Evolutionary conservation across 306 rosid genomes (phyloP), one percentile per base, ranked within the genome.

Genomic region (Begonia peltatifolia): DNA sequence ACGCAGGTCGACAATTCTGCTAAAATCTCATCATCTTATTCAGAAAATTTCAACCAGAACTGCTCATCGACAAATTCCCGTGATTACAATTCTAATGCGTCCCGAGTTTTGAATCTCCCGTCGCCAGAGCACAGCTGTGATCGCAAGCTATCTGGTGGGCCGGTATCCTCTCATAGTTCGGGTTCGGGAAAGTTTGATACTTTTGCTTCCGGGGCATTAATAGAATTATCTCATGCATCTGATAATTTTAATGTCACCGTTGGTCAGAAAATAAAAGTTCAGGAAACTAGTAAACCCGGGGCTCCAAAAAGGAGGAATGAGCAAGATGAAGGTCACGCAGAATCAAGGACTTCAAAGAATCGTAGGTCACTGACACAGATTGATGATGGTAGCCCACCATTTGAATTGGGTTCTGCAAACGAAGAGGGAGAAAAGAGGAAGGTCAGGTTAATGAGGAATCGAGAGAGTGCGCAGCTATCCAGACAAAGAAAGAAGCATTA

Each of bases 381-480:
- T 51, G 84, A 73, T 41, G 46, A 12, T 42, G 58, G 54, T 47
- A 17, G 25, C 10, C 63, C 64, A n/a, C 55, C 53, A 6, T 59
- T 58, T 47, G 72, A 6, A 57, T 42, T 53, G 16, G 15, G 42
- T 67, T 56, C 35, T 10, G 17, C 10, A 54, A 52, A 68, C 16
- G 93, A 66, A 0, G 94, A 75, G 2, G 94, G 78, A 0, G 93
- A 77, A 3, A 92, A 73, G 70, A 77, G 58, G 78, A 83, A 79
- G 73, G 78, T 87, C 1, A 71, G 96, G 76, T 54, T 92, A 81
- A 77, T 83, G 75, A 75, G 96, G 78, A 92, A 92, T 63, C 70
- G 99, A 54, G 99, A 92, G 69, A 92, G 99, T 62, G 99, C 99
- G 9, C 99, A 83, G 67, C 89, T 92, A 57, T 92, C 99, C 7